Percentiles rank a stretch among this genome's conserved stretches.
Evolutionary conservation across 2,329 filamentous ascomycete species (phyloP).

Genomic region (Mycosphaerella sp.): DNA sequence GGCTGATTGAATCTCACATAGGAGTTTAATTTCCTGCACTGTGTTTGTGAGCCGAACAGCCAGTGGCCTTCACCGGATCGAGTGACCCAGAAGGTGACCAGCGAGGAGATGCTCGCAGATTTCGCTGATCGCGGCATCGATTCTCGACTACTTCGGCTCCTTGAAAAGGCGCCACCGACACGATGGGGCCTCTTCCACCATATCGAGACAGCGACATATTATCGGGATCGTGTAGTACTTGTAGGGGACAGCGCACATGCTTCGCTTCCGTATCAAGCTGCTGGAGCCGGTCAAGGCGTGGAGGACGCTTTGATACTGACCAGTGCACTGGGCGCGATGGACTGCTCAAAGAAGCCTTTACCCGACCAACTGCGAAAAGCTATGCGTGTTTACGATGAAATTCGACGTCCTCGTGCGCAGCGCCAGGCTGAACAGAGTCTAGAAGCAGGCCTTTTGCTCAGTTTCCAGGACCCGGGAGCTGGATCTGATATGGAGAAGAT

Average conservation of each 20-base stretch:
- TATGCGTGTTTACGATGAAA: conserved; percentile 8
- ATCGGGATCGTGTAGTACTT: conserved; percentile 37
- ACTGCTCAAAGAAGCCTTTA: background rate
- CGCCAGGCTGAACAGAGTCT: conserved; percentile 10
- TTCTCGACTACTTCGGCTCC: conserved; percentile 5
- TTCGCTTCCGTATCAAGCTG: conserved; percentile 49
- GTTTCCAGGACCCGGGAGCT: conserved; percentile 4
- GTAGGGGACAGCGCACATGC: conserved; percentile 55
- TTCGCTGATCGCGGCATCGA: conserved; percentile 5
- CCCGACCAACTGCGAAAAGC: background rate
- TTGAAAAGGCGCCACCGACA: conserved; percentile 34
- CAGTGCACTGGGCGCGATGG: conserved; percentile 3
- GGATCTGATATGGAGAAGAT: conserved; percentile 14
- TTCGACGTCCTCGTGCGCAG: conserved; percentile 15
- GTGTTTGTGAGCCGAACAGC: background rate
- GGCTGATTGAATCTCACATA: background rate
- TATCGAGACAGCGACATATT: conserved; percentile 36
- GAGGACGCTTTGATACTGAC: conserved; percentile 48
- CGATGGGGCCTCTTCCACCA: conserved; percentile 47
- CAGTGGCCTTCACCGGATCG: background rate
- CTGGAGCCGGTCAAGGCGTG: conserved; percentile 52
- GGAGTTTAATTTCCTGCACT: conserved; percentile 6
- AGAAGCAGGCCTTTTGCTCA: conserved; percentile 13
- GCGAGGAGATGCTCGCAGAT: conserved; percentile 11
- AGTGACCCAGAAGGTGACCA: background rate